phyloP scores from a whole-genome alignment of 352 stramenopile species.

The Plasmopara halstedii region DNA sequence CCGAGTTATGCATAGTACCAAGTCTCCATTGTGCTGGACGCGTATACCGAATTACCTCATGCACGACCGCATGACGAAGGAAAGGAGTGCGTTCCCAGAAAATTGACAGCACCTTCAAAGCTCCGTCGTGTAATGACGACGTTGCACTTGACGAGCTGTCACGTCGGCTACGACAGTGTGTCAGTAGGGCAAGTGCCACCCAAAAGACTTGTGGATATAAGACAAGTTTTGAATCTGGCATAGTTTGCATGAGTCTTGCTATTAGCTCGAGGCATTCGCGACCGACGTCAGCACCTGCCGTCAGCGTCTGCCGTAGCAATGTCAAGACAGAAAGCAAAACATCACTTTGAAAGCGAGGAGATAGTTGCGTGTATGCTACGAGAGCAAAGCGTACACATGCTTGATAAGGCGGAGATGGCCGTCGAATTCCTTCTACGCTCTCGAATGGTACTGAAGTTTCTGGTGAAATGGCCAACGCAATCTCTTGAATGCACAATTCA shows the following conservation, averaged over 20 bases:
- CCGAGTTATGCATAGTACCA: conserved; percentile 26
- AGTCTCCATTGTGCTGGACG: conserved; percentile 39
- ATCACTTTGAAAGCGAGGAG: conserved; percentile 44
- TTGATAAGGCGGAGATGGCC: conserved; percentile 9
- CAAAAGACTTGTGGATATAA: conserved; percentile 76
- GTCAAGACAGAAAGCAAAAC: conserved; percentile 52
- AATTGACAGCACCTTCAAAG: conserved; percentile 37
- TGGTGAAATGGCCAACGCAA: conserved; percentile 32
- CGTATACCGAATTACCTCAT: conserved; percentile 41
- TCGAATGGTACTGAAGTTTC: conserved; percentile 1
- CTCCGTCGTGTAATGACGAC: conserved; percentile 14
- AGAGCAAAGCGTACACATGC: conserved; percentile 50
- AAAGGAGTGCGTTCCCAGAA: conserved; percentile 44
- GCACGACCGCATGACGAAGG: conserved; percentile 26
- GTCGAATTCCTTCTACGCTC: conserved; percentile 1
- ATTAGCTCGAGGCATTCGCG: conserved; percentile 40
- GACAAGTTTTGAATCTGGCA: conserved; percentile 43
- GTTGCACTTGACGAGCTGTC: conserved; percentile 2
- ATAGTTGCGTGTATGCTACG: conserved; percentile 37
- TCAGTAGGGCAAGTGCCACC: conserved; percentile 63
- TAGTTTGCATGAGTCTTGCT: conserved; percentile 29
- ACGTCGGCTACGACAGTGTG: conserved; percentile 26
- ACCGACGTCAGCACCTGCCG: conserved; percentile 10
- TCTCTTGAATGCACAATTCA: conserved; percentile 52
- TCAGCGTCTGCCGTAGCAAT: conserved; percentile 31